Base-by-base conservation (phyloP, 306 rosid genomes). In the Cajanus cajan region DNA sequence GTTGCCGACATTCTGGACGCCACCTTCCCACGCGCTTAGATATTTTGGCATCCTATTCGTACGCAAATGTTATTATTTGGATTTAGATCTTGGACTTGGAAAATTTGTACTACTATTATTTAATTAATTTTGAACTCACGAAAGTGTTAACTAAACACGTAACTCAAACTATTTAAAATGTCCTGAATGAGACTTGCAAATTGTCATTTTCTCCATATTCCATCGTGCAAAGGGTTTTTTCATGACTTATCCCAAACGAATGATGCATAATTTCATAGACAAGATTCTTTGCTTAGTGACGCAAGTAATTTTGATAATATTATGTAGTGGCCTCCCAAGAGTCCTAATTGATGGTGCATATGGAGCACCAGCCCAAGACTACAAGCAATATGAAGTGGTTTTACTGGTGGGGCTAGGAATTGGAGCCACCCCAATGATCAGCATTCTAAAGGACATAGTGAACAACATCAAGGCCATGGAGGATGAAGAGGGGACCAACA, bases 351-450 rank as follows among this genome's bases (percentile, higher is more conserved):
- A 90, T 68, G 95, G 95, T 31, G 92, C 95, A n/a, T 90, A 90
- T 51, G 95, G 91, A 37, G 95, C 95, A 0, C 92, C 95, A 9
- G 90, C 95, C 13, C 95, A 90, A 75, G 92, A 90, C 77, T 90
- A 90, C 88, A 87, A 84, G 74, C 71, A 83, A 12, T 90, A 85
- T 34, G 95, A 90, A 48, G 91, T 88, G 33, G 92, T 90, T 12
- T 80, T 90, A 28, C 75, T 90, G 1, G 92, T 90, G 55, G 95
- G 95, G 28, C 75, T 88, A 0, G 95, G 95, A 48, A 90, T 90
- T 51, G 95, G 95, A 18, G 91, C 92, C 6, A 87, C 95, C 22
- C 92, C 95, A 57, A 88, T 90, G 92, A 88, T 90, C 19, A 90
- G 95, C 28, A 88, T 90, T 7, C 21, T 90, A 33, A 90, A 90